Evolutionary conservation across 352 stramenopile genomes (phyloP), one percentile per base, ranked within the genome.

Genomic region (Globisporangium rhizosaccharum): DNA sequence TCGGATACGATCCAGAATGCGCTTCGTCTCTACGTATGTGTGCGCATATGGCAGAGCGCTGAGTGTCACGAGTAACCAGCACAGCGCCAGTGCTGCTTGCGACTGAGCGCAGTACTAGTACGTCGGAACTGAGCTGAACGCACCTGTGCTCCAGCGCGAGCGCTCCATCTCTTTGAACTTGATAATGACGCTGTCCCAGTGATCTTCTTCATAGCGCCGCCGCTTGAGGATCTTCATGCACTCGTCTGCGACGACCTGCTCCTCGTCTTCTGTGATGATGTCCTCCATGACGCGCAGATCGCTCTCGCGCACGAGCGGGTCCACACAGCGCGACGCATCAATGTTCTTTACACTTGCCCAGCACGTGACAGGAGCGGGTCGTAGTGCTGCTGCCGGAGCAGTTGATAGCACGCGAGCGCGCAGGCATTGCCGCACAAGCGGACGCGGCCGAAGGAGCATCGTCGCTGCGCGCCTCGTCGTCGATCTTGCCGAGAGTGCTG

Each of bases 91-190:
- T 20, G 50, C 5, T 30, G 6, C 28, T 44, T 33, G 15, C 25
- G 33, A n/a, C 26, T 47, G 20, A 52, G 11, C 11, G 17, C n/a
- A 23, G 23, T 12, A 20, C 20, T 12, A 51, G n/a, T 5, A 55
- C 17, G 3, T 15, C 7, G 8, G 7, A 37, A 20, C 11, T 8
- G 9, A 7, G 5, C 26, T 30, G 23, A 3, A 26, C 41, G 41
- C n/a, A 75, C 73, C 73, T 25, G 63, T 46, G 56, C 79, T 92
- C 85, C 85, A 94, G 36, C 83, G 79, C 33, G 79, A 88, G 44
- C 81, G 79, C 58, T 94, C 85, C 82, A 92, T 94, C 70, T 94
- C 85, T 59, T 92, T 92, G 61, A 90, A 94, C 56, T 94, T 92
- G 69, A 94, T 61, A 57, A 94, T 94, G 33, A 85, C 81, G 39